Evolutionary conservation across 108 stramenopile species (phyloP), one percentile per base, ranked within the genome.

Genomic region (Skeletonema menzelii): DNA sequence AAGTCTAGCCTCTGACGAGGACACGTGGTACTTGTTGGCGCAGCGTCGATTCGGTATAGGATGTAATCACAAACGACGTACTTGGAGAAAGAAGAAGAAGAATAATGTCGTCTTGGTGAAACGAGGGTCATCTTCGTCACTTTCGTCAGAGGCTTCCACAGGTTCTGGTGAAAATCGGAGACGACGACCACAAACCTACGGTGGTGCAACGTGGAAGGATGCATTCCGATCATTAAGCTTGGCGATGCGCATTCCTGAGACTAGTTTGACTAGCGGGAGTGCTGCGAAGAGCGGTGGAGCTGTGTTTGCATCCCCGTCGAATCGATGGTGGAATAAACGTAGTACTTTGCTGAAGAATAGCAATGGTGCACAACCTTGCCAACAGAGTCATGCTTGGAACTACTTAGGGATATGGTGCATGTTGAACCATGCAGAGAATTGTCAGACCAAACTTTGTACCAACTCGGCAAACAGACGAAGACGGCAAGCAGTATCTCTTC

Each of bases 1-100:
- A 11, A 35, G 32, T 22, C 72, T 73, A 5, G 72, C 79, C 5
- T 63, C 68, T 11, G 79, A 80, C 55, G 68, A 80, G 30, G 59
- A 62, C 17, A 80, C 72, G 5, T 80, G 79, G 79, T 73, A 62
- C 46, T 0, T 56, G 31, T 46, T 80, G 5, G 32, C 73, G 20
- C 72, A 73, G 40, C 56, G 62, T n/a, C 79, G 72, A n/a, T 80
- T 80, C 44, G 72, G 79, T 13, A 80, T 80, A 53, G 79, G 79
- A 6, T 69, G 79, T 24, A 31, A 53, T 12, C 13, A 62, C 28
- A 27, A 30, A 8, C 61, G 64, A 59, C 38, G 42, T 19, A 28
- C 17, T 12, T 59, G 15, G 38, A 17, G 55, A 24, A 30, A 34
- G 17, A 47, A 49, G 17, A 47, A 61, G 13, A 31, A 34, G 27